phyloP scores from a whole-genome alignment of 257 asterid genomes.

The Agastache rugosa region DNA sequence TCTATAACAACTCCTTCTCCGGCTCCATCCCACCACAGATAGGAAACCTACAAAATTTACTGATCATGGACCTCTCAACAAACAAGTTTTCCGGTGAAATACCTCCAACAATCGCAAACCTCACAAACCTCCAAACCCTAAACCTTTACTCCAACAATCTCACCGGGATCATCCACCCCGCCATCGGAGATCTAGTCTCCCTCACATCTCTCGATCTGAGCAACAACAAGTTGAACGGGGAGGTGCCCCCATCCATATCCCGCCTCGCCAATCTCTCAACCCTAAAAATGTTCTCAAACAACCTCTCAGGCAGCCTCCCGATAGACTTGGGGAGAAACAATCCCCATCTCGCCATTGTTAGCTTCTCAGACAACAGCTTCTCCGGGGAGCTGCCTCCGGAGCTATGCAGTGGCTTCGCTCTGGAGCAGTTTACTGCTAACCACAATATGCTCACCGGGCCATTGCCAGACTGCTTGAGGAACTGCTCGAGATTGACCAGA shows the following conservation, averaged over 20 bases:
- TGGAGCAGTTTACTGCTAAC: slow-evolving; percentile 53
- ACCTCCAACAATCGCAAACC: slow-evolving; percentile 60
- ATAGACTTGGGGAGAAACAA: slow-evolving; percentile 57
- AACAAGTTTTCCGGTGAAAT: slow-evolving; percentile 65
- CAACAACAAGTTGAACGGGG: slow-evolving; percentile 57
- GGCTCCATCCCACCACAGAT: slow-evolving; percentile 63
- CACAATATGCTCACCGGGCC: slow-evolving; percentile 62
- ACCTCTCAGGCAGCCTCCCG: slow-evolving; percentile 60
- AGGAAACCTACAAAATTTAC: slow-evolving; percentile 51
- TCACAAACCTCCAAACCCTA: slow-evolving; percentile 47
- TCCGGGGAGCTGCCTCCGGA: slow-evolving; percentile 65
- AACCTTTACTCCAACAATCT: slow-evolving; percentile 61
- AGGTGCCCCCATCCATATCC: slow-evolving; percentile 59
- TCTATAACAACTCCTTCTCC: slow-evolving; percentile 55
- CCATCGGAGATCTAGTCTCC: slow-evolving; percentile 50
- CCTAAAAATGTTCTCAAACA: slow-evolving; percentile 51
- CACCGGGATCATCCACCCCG: slow-evolving; percentile 54
- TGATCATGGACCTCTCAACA: slow-evolving; percentile 44
- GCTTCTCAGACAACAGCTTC: slow-evolving; percentile 65
- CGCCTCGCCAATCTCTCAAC: slow-evolving; percentile 43
- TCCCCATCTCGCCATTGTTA: slow-evolving; percentile 43
- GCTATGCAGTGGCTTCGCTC: slow-evolving; percentile 60
- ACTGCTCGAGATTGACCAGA: slow-evolving; percentile 52
- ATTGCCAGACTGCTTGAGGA: slow-evolving; percentile 67
- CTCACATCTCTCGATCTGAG: slow-evolving; percentile 50